Conservation (phyloP, 1,284 basidiomycete genomes). For the Cutaneotrichosporon arboriforme region DNA sequence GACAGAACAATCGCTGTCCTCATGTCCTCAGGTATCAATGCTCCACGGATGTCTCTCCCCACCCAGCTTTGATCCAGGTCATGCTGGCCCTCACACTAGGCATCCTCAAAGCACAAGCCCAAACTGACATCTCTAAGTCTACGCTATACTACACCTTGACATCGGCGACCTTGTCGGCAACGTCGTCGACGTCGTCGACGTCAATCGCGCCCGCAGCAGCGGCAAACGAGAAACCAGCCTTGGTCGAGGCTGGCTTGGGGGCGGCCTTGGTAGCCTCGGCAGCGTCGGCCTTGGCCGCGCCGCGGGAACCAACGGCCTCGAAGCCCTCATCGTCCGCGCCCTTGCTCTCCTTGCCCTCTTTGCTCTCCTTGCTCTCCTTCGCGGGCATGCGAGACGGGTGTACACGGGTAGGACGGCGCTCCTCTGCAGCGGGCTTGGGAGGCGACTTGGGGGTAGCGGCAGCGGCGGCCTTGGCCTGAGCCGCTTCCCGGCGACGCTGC, state of each 20-base stretch:
- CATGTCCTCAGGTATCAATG: too few relatives aligned
- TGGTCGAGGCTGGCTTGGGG: constrained; percentile 13
- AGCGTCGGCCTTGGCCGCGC: constrained; percentile 7
- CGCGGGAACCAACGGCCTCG: constrained; percentile 13
- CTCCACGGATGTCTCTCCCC: too few relatives aligned
- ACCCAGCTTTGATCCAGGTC: too few relatives aligned
- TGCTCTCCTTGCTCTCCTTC: constrained; percentile 7
- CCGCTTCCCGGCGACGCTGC: constrained; percentile 30
- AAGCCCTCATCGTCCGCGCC: constrained; percentile 34
- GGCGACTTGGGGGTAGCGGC: not conserved
- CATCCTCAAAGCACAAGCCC: constrained; percentile 10
- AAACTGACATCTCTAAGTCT: constrained; percentile 7
- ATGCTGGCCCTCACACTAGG: too few relatives aligned
- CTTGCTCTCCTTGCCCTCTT: too few relatives aligned
- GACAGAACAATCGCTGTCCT: too few relatives aligned
- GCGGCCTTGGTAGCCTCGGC: constrained; percentile 15
- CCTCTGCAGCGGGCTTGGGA: constrained; percentile 34
- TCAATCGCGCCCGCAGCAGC: constrained; percentile 30
- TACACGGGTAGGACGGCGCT: constrained; percentile 20
- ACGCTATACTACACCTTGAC: constrained; percentile 10
- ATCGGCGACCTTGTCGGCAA: constrained; percentile 27
- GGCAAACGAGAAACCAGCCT: constrained; percentile 43
- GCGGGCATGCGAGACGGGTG: constrained; percentile 21
- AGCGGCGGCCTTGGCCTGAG: constrained; percentile 6
- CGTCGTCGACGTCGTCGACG: constrained; percentile 25